Evolutionary conservation across 1,284 basidiomycete genomes (phyloP), one percentile per base, ranked within the genome.

Genomic region (Sporisorium scitamineum): DNA sequence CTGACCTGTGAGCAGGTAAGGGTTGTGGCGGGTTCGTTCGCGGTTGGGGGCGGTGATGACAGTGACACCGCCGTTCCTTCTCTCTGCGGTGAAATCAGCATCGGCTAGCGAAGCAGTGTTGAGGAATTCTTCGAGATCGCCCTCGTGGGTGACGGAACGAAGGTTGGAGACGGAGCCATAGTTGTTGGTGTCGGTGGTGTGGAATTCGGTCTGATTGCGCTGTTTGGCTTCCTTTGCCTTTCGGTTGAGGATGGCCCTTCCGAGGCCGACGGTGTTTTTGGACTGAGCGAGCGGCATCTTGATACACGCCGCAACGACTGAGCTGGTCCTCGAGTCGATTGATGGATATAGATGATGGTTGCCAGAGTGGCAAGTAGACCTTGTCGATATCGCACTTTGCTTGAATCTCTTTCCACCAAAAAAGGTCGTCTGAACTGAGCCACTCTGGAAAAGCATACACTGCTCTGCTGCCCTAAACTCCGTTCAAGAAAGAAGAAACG

Each of bases 21-120:
- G 94, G 86, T 99, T 98, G 66, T 91, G 75, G 27, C 77, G 70
- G 37, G 61, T 70, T 22, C 74, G 58, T 45, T 76, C 73, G 48
- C 65, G 63, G 52, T 64, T 69, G 44, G 88, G 88, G 90, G 80
- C 89, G 67, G 91, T 91, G 61, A 99, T 91, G 64, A 99, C 92
- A 81, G 94, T 94, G 71, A 97, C 90, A 45, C 72, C 72, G 18
- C 26, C 42, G 86, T 95, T 98, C 62, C 94, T 89, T 57, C 94
- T 90, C 85, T 98, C 97, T 93, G 84, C 97, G n/a, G 94, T 95
- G 84, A 99, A 99, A 82, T 99, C 94, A 16, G 92, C 92, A 58
- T 93, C 96, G 22, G 97, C 97, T 55, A 99, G 88, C 75, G 94
- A 92, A 4, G 97, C 97, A 20, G 94, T 97, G 84, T 91, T 96